Conservation (phyloP, 768 basidiomycete genomes). For the Strobilomyces dryophilus region DNA sequence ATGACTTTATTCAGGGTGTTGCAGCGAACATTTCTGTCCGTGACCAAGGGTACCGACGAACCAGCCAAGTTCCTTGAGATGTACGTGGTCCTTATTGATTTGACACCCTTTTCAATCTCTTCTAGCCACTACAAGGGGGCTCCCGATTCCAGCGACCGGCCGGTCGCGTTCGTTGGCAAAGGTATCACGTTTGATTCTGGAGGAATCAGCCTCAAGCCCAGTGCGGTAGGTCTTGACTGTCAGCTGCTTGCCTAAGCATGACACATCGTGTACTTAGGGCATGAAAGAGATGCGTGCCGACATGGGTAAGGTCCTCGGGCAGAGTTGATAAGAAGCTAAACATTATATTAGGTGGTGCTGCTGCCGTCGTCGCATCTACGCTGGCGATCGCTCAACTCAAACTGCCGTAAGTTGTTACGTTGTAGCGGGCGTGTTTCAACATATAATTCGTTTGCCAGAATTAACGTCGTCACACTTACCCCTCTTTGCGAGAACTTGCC, state of each 20-base stretch:
- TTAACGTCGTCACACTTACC: slow-evolving; percentile 70
- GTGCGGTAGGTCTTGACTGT: slow-evolving; percentile 41
- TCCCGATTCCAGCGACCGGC: slow-evolving; percentile 47
- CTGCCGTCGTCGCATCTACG: slow-evolving; percentile 67
- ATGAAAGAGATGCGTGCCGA: slow-evolving; percentile 88
- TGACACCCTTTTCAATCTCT: neutral
- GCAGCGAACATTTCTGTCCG: slow-evolving; percentile 81
- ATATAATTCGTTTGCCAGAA: slow-evolving; percentile 33
- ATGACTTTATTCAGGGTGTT: neutral
- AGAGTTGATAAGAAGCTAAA: neutral
- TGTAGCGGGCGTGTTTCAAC: neutral
- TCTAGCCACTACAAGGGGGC: slow-evolving; percentile 80
- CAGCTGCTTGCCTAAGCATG: neutral
- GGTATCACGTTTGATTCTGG: slow-evolving; percentile 89
- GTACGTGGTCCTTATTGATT: slow-evolving; percentile 33
- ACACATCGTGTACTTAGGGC: slow-evolving; percentile 36
- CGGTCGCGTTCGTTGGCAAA: slow-evolving; percentile 79
- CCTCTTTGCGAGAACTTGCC: slow-evolving; percentile 46
- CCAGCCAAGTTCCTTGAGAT: slow-evolving; percentile 88
- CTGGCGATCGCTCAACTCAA: slow-evolving; percentile 77
- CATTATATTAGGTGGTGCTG: slow-evolving; percentile 58
- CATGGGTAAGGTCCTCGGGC: slow-evolving; percentile 57
- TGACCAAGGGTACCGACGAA: slow-evolving; percentile 76
- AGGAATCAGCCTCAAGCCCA: slow-evolving; percentile 83
- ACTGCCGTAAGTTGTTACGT: slow-evolving; percentile 55